Conservation (phyloP, 257 asterid species). For the Phtheirospermum japonicum region DNA sequence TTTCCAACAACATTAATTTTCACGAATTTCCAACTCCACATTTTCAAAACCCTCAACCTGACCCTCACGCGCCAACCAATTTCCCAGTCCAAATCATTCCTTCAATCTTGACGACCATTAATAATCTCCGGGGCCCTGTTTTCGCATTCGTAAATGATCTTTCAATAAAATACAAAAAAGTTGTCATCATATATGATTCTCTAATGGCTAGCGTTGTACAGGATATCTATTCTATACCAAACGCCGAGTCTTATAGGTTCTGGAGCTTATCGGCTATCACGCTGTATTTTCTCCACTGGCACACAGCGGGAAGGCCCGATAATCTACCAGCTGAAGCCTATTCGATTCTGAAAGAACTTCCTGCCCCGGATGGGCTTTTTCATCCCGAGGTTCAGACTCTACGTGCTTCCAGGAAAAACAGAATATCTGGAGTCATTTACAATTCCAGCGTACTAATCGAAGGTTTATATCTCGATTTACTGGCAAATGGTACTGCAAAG, state of each 20-base stretch:
- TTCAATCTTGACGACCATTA: slow-evolving; percentile 11
- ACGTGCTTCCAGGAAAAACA: too few relatives aligned
- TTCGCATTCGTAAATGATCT: slow-evolving; percentile 20
- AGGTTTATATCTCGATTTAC: too few relatives aligned
- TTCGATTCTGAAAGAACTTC: background rate
- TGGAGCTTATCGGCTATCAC: slow-evolving; percentile 31
- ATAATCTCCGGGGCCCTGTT: slow-evolving; percentile 31
- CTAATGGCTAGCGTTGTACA: slow-evolving; percentile 43
- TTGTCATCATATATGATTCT: slow-evolving; percentile 44
- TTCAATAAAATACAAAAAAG: slow-evolving; percentile 27
- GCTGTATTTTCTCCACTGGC: background rate
- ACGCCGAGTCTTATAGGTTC: slow-evolving; percentile 48
- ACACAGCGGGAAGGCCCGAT: background rate
- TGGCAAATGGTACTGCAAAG: too few relatives aligned
- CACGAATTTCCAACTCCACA: slow-evolving; percentile 44
- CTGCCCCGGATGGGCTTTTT: background rate
- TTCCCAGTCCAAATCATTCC: slow-evolving; percentile 52
- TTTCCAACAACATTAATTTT: slow-evolving; percentile 31
- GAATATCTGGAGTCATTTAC: too few relatives aligned
- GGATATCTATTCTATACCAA: slow-evolving; percentile 35
- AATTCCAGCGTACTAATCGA: too few relatives aligned
- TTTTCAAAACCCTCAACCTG: slow-evolving; percentile 39
- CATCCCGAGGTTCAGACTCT: too few relatives aligned
- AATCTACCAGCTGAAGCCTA: too few relatives aligned
- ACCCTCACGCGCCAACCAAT: slow-evolving; percentile 38